These are phyloP conservation scores for Ceriops zippeliana DNA, from an alignment of 345 rosid genomes.

Conservation along the genomic window DNA sequence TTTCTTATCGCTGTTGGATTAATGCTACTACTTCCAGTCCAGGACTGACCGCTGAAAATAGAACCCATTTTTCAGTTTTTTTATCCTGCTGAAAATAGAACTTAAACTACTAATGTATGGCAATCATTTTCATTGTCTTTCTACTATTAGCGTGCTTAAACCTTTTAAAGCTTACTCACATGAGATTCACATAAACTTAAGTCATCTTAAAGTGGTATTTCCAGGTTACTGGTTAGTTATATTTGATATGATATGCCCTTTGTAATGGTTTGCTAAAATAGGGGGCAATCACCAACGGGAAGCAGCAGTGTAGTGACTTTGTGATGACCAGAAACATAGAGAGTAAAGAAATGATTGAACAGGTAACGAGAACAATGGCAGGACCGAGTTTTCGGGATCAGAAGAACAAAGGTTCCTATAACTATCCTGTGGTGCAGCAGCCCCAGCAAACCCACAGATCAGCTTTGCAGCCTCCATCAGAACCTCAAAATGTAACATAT, in stretches of 20 bases:
- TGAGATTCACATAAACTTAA: too few relatives aligned
- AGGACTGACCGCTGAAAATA: background rate
- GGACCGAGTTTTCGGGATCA: constrained; percentile 87
- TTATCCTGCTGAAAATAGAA: background rate
- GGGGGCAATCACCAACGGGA: constrained; percentile 91
- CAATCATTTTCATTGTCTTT: too few relatives aligned
- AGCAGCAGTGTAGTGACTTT: constrained; percentile 97
- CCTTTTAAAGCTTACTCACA: too few relatives aligned
- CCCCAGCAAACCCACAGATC: constrained; percentile 48
- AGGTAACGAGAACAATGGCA: constrained; percentile 82
- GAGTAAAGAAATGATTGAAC: constrained; percentile 95
- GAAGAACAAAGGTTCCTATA: constrained; percentile 50
- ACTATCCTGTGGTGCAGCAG: constrained; percentile 61
- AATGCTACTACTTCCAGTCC: background rate
- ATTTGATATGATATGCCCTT: too few relatives aligned
- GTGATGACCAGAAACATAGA: constrained; percentile 96
- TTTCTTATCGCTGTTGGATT: constrained; percentile 1
- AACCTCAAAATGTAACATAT: constrained; percentile 45
- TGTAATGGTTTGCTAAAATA: constrained; percentile 22
- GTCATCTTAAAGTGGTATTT: too few relatives aligned
- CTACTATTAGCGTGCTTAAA: too few relatives aligned
- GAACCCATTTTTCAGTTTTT: background rate
- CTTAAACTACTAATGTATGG: too few relatives aligned
- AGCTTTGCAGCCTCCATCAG: constrained; percentile 41
- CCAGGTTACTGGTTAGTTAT: too few relatives aligned